These are phyloP conservation scores for Biscogniauxia mediterranea DNA, from an alignment of 2,329 filamentous ascomycete species.

Conservation along the genomic window DNA sequence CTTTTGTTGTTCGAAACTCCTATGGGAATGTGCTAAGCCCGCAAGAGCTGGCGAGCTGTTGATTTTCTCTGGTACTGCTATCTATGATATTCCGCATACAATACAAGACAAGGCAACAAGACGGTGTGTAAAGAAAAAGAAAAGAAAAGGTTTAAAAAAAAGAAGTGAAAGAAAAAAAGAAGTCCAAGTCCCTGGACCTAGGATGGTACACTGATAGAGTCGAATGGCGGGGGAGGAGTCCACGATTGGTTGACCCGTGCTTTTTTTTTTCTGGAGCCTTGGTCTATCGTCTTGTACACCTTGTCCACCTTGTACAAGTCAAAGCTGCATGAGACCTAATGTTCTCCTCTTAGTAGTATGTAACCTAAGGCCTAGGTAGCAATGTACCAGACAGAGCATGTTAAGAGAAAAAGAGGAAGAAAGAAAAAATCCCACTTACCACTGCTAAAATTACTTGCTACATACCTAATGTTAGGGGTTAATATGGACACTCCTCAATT, in stretches of 20 bases:
- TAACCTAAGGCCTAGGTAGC: too few species aligned
- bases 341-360: not conserved
- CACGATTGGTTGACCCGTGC: not conserved
- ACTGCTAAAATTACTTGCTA: too few species aligned
- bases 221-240: constrained; percentile 3
- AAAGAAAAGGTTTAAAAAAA: not conserved
- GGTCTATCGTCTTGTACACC: not conserved
- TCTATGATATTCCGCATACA: not conserved
- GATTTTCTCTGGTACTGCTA: not conserved
- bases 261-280: not conserved
- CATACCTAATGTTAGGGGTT: too few species aligned
- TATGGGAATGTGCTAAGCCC: not conserved
- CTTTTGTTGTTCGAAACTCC: too few species aligned
- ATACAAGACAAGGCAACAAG: not conserved
- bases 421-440: too few species aligned
- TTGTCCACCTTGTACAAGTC: not conserved
- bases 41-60: not conserved
- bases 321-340: not conserved
- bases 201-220: not conserved
- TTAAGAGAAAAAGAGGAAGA: too few species aligned
- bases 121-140: not conserved
- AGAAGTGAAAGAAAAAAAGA: not conserved
- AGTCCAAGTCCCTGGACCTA: not conserved
- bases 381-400: too few species aligned
- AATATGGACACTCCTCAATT: too few species aligned